Base-by-base conservation (phyloP, 768 basidiomycete genomes). In the Imleria badia region DNA sequence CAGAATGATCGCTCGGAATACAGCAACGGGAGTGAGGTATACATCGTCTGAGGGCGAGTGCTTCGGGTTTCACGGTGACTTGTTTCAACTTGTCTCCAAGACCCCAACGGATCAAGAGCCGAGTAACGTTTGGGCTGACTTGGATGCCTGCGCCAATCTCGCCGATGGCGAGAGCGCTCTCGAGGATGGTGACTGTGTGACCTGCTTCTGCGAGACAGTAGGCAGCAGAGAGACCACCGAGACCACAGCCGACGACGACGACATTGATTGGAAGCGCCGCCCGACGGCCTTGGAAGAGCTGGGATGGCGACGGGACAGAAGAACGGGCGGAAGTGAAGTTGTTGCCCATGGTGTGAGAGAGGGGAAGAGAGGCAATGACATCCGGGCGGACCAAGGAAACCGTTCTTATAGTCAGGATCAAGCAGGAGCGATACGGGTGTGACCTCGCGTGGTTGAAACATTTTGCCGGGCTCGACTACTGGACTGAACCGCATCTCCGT, bases 111-210 rank as follows among this genome's bases (percentile, higher is more conserved):
- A 76, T 69, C 47, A 83, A 67, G 11, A 81, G 71, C n/a, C 76
- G 68, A 19, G 70, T 73, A 15, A 80, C 40, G 58, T 81, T 80
- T 19, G 72, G 69, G 26, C 59, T 56, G 48, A 79, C 62, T 61
- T 81, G 81, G 34, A 83, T 81, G 12, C 81, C 81, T 5, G 81
- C 81, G 3, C 81, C 80, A 7, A 79, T 73, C 52, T 81, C 79
- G 1, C 77, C 58, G 14, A 79, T 66, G 4, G 58, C 49, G 0
- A 58, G 43, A 3, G 80, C 76, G 19, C 61, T 60, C 57, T 82
- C 81, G 35, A 82, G 66, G 45, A 82, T 67, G 30, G 78, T 79
- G 48, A 82, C 73, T 6, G 60, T 73, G 63, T 82, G 80, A 2
- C 81, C 81, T 0, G 76, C 74, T 19, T 71, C 69, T 4, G 78